Base-by-base conservation (phyloP, 1,284 basidiomycete genomes). In the Rhodofomes roseus region DNA sequence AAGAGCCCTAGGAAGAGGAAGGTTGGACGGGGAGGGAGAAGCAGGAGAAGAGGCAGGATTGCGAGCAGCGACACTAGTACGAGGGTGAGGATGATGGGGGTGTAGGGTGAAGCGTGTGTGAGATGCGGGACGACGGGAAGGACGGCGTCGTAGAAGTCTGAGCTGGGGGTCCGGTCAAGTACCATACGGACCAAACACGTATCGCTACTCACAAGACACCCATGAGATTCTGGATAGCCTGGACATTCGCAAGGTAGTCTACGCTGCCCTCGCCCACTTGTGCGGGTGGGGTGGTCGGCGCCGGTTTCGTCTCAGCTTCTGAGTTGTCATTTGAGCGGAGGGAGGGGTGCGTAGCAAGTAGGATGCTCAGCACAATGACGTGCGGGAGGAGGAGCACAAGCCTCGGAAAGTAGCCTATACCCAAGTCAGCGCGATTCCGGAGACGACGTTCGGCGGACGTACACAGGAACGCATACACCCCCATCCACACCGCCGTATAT, bases 191-290 rank as follows among this genome's bases (percentile, higher is more conserved):
- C 5, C 14, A 16, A 41, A 31, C 53, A 56, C 34, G 61, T 23
- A 3, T 0, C 16, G 68, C 14, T 34, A 70, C 86, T 62, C 72
- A 90, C 86, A 84, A 76, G 5, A 79, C 76, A 29, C 90, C 90
- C 90, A 92, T 92, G 23, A 92, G 80, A 63, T 92, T 92, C 66
- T 92, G 90, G 29, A 92, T 87, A 1, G 79, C 89, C 72, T 92
- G 89, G 2, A 92, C 76, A 63, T 92, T 92, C 1, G 85, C 85
- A 59, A 89, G 83, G 88, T 89, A 92, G 57, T 89, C 86, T 0
- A 84, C 77, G 12, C 81, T 81, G 1, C 84, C 84, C 67, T 86
- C 83, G 6, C 75, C 70, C 4, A 76, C 69, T 37, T 74, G 74
- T 48, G 79, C 75, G 12, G 78, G 71, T 0, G 74, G 69, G 4